These are phyloP conservation scores for Globisporangium polare DNA, from an alignment of 352 stramenopile species.

Conservation along the genomic window DNA sequence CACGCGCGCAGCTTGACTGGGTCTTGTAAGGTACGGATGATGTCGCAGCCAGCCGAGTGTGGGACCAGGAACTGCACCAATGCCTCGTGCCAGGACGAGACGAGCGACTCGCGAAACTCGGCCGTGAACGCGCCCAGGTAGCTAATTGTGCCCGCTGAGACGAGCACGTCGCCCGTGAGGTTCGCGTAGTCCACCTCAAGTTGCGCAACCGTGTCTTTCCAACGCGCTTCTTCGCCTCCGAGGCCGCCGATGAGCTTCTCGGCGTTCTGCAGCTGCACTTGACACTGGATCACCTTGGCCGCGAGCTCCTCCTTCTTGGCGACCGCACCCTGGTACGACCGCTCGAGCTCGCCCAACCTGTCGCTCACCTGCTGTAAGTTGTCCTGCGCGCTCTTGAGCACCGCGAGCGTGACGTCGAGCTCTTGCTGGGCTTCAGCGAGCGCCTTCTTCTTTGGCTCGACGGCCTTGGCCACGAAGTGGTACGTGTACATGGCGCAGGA, in stretches of 20 bases:
- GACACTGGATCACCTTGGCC: conserved; percentile 85
- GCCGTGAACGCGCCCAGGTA: conserved; percentile 87
- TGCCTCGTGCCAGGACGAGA: conserved; percentile 61
- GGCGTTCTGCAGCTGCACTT: conserved; percentile 87
- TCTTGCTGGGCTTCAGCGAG: conserved; percentile 56
- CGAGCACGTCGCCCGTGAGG: conserved; percentile 81
- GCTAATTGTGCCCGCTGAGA: conserved; percentile 84
- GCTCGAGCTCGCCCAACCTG: conserved; percentile 79
- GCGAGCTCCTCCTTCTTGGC: conserved; percentile 90
- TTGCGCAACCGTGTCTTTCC: conserved; percentile 79
- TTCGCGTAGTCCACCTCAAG: conserved; percentile 74
- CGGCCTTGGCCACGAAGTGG: conserved; percentile 77
- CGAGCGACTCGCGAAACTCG: conserved; percentile 75
- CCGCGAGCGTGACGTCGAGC: conserved; percentile 45
- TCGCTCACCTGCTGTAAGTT: conserved; percentile 83
- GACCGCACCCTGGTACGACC: conserved; percentile 79
- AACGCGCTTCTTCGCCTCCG: conserved; percentile 80
- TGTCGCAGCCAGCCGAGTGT: conserved; percentile 81
- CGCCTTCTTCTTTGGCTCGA: conserved; percentile 74
- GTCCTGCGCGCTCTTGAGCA: conserved; percentile 51
- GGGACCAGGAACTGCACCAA: conserved; percentile 55
- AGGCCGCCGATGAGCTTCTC: conserved; percentile 81
- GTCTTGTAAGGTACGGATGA: conserved; percentile 83
- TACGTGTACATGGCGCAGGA: conserved; percentile 83
- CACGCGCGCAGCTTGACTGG: conserved; percentile 86